A percentile compares a stretch with the other conserved stretches of the same genome.
Conservation (phyloP, 2,329 filamentous ascomycete genomes). For the Microsporum canis region DNA sequence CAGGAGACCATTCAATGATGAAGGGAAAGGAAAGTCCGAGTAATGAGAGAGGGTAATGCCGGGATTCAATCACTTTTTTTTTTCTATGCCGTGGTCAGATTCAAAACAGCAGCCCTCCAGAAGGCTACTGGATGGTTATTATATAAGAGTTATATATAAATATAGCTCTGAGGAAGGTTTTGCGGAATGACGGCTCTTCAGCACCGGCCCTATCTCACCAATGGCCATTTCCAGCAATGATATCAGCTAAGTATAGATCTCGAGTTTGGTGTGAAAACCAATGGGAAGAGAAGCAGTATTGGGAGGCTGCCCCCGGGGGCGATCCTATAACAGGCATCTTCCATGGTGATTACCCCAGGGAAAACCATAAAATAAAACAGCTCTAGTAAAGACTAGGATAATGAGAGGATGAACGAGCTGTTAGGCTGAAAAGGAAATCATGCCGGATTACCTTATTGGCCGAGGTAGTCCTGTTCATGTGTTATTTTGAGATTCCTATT, state of each 20-base stretch:
- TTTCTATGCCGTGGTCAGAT: not conserved
- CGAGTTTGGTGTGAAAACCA: not conserved
- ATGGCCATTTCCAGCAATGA: not conserved
- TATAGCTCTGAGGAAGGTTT: not conserved
- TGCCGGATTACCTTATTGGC: not conserved
- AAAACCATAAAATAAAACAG: conserved; percentile 3
- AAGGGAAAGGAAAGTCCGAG: not conserved
- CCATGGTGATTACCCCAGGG: not conserved
- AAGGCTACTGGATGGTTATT: not conserved
- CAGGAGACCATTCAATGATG: not conserved
- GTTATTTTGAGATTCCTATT: conserved; percentile 1
- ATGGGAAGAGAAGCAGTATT: not conserved
- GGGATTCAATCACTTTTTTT: not conserved
- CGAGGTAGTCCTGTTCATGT: not conserved
- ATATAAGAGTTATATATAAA: conserved; percentile 2
- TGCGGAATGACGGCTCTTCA: conserved; percentile 1
- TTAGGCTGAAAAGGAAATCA: not conserved
- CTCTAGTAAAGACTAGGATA: not conserved
- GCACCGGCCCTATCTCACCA: not conserved
- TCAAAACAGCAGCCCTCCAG: not conserved
- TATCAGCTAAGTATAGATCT: not conserved
- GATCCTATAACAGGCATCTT: conserved; percentile 2
- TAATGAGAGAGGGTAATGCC: not conserved
- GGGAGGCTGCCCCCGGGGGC: not conserved
- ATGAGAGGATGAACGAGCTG: not conserved